Conservation (phyloP, 768 basidiomycete species). For the Wakefieldia striispora region DNA sequence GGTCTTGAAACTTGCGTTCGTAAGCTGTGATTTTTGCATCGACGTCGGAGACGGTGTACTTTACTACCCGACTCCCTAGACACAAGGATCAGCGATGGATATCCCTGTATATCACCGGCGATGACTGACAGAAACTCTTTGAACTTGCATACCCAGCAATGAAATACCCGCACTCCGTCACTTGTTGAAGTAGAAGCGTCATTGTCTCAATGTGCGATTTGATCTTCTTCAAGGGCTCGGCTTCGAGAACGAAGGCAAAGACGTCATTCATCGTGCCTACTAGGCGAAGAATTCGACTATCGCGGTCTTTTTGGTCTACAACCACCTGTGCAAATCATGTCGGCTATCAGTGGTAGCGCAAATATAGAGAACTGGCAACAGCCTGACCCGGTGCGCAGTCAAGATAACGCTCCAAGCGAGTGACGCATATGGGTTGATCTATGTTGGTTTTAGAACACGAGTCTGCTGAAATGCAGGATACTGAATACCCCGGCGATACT, state of each 20-base stretch:
- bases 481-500: not conserved
- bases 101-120: too few relatives aligned
- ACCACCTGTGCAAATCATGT: too few relatives aligned
- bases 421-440: too few relatives aligned
- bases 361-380: too few relatives aligned
- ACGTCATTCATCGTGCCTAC: not conserved
- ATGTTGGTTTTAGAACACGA: too few relatives aligned
- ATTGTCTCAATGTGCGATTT: not conserved
- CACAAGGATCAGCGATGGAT: too few relatives aligned
- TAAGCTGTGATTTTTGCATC: not conserved
- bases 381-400: too few relatives aligned
- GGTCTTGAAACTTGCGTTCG: not conserved
- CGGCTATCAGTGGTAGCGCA: too few relatives aligned
- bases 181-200: not conserved
- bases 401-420: too few relatives aligned
- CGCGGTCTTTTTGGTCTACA: not conserved
- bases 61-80: not conserved
- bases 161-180: not conserved
- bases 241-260: not conserved
- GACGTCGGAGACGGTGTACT: not conserved
- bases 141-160: not conserved
- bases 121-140: too few relatives aligned
- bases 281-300: not conserved
- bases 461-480: not conserved
- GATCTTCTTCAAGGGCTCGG: not conserved